Evolutionary conservation across 441 rosid genomes (phyloP).

Genomic region (Isatis lusitanica): DNA sequence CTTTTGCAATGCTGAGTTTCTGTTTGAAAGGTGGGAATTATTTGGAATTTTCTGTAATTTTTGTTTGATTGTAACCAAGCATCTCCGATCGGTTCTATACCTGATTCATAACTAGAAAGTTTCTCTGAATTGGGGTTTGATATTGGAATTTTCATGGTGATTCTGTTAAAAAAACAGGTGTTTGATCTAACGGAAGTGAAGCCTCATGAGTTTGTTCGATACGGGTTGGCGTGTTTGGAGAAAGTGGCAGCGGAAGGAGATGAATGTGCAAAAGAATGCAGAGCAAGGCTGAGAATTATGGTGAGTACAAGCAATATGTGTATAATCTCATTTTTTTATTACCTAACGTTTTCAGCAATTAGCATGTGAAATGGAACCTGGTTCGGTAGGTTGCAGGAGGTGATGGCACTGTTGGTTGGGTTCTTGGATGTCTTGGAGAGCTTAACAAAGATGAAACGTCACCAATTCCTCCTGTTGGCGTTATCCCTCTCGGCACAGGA

Average conservation of each 20-base stretch:
- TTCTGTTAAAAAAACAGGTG: conserved; percentile 46
- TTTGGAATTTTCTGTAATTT: background rate
- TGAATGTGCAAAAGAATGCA: conserved; percentile 65
- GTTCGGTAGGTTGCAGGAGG: conserved; percentile 80
- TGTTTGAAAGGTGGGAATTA: background rate
- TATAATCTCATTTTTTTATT: background rate
- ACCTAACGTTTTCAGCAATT: background rate
- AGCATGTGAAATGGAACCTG: conserved; percentile 10
- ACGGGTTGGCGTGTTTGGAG: conserved; percentile 69
- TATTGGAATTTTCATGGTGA: background rate
- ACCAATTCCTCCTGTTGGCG: conserved; percentile 78
- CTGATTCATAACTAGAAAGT: too few relatives aligned
- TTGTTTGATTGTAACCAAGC: too few relatives aligned
- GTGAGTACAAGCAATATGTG: conserved; percentile 33
- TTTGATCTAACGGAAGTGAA: conserved; percentile 72
- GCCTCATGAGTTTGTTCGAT: conserved; percentile 64
- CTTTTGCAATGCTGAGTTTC: background rate
- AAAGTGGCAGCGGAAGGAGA: conserved; percentile 65
- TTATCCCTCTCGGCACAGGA: conserved; percentile 89
- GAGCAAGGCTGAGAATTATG: conserved; percentile 63
- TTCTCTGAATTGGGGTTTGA: too few relatives aligned
- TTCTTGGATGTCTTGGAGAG: conserved; percentile 67
- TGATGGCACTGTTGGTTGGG: conserved; percentile 96
- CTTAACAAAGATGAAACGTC: conserved; percentile 49
- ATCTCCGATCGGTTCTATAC: too few relatives aligned